Conservation (phyloP, 768 basidiomycete genomes). For the Russula griseocarnosa region DNA sequence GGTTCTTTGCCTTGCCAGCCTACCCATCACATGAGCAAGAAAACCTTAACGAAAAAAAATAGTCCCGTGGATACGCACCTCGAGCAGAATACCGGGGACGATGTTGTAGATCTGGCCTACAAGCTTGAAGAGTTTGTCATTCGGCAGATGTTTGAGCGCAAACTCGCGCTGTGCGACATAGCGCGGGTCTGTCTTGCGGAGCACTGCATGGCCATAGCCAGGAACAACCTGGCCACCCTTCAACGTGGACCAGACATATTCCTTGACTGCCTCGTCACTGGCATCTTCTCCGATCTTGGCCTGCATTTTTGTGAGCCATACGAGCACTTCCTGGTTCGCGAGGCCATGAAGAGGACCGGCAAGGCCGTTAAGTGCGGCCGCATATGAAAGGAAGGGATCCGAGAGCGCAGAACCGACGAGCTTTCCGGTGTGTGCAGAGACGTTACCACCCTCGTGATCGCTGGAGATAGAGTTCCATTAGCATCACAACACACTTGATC, state of each 20-base stretch:
- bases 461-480: constrained; percentile 38
- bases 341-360: constrained; percentile 96
- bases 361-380: constrained; percentile 90
- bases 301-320: constrained; percentile 96
- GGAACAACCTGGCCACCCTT: constrained; percentile 93
- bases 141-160: constrained; percentile 76
- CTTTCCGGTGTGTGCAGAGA: constrained; percentile 92
- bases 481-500: not conserved
- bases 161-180: constrained; percentile 90
- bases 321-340: constrained; percentile 94
- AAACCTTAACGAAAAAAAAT: not conserved
- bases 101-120: constrained; percentile 85
- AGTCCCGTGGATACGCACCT: constrained; percentile 45
- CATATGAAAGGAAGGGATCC: constrained; percentile 94
- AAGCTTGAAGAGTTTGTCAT: constrained; percentile 91
- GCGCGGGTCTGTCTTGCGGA: constrained; percentile 89
- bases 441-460: constrained; percentile 98
- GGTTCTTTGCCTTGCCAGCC: constrained; percentile 92
- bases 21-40: constrained; percentile 31
- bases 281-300: constrained; percentile 79
- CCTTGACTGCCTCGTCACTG: constrained; percentile 80
- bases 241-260: constrained; percentile 93
- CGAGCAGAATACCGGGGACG: constrained; percentile 85
- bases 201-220: constrained; percentile 83
- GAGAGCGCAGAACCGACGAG: constrained; percentile 93